A percentile compares a stretch with the other conserved stretches of the same genome.
phyloP scores from a whole-genome alignment of 129 eudicot genomes.

The Artemisia tridentata region DNA sequence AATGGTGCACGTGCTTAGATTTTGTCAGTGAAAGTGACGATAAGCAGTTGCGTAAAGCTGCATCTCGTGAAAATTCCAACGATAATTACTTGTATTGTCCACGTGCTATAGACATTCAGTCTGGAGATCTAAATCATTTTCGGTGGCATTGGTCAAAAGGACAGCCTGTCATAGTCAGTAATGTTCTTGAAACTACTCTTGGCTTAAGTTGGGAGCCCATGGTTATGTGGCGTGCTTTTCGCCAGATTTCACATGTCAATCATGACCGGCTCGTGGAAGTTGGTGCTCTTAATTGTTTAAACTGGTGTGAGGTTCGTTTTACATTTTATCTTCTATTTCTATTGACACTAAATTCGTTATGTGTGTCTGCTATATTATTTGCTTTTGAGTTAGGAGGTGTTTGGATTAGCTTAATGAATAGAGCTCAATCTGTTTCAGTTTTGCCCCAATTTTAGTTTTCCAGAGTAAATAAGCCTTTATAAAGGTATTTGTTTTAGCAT shows the following conservation, averaged over 20 bases:
- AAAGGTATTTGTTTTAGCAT: no score
- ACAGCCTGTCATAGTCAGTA: constrained; percentile 74
- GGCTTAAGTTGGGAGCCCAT: constrained; percentile 96
- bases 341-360: neutral
- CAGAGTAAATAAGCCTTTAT: no score
- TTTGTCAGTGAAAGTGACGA: constrained; percentile 5
- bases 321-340: neutral
- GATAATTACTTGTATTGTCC: constrained; percentile 71
- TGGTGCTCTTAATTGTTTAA: constrained; percentile 64
- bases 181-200: constrained; percentile 64
- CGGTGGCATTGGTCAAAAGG: constrained; percentile 85
- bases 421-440: no score
- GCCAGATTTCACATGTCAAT: constrained; percentile 44
- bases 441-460: no score
- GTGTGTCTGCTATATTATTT: neutral
- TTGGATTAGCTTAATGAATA: no score
- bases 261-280: constrained; percentile 45
- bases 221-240: constrained; percentile 99
- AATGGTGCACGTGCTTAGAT: constrained; percentile 45
- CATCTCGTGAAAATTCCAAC: constrained; percentile 48
- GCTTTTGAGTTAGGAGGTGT: neutral
- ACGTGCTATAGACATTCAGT: constrained; percentile 43
- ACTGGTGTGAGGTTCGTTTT: constrained; percentile 78
- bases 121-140: constrained; percentile 65
- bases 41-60: constrained; percentile 46